Evolutionary conservation across 2,329 filamentous ascomycete species (phyloP).

Genomic region (Monilinia fructigena): DNA sequence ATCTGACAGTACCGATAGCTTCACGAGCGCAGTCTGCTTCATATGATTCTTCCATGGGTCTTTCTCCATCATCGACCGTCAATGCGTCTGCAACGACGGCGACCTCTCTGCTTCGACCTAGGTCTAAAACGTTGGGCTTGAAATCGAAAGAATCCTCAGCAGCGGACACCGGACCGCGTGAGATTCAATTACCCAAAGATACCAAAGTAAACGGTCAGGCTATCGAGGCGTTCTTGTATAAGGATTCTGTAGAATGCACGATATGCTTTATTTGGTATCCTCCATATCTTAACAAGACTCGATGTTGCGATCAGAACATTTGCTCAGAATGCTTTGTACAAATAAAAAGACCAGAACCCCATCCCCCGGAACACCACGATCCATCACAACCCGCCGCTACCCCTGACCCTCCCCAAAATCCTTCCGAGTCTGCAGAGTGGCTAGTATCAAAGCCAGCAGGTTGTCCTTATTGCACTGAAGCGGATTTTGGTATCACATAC

Average conservation of each 20-base stretch:
- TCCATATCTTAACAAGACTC: slow-evolving; percentile 87
- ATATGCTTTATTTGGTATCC: slow-evolving; percentile 97
- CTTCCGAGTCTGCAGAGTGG: slow-evolving; percentile 51
- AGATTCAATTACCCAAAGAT: slow-evolving; percentile 76
- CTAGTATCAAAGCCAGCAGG: slow-evolving; percentile 87
- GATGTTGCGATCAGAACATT: slow-evolving; percentile 93
- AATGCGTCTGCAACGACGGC: slow-evolving; percentile 45
- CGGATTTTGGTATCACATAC: slow-evolving; percentile 96
- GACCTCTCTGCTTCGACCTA: slow-evolving; percentile 68
- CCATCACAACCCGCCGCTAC: slow-evolving; percentile 32
- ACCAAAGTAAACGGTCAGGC: slow-evolving; percentile 93
- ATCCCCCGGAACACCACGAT: slow-evolving; percentile 65
- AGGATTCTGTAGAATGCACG: slow-evolving; percentile 84
- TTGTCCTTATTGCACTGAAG: slow-evolving; percentile 92
- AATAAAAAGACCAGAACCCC: slow-evolving; percentile 91
- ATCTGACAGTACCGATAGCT: slow-evolving; percentile 75
- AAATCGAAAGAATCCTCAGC: slow-evolving; percentile 72
- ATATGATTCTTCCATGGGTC: slow-evolving; percentile 64
- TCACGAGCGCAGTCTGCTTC: slow-evolving; percentile 74
- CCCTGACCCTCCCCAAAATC: slow-evolving; percentile 38
- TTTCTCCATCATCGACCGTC: slow-evolving; percentile 57
- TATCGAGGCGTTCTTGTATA: slow-evolving; percentile 90
- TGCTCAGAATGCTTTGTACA: slow-evolving; percentile 99
- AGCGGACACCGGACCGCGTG: slow-evolving; percentile 70
- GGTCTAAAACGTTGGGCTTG: slow-evolving; percentile 85